A percentile compares a stretch with the other conserved stretches of the same genome.
phyloP scores from a whole-genome alignment of 1,284 basidiomycete species.

The Tylopilus orsonianus region DNA sequence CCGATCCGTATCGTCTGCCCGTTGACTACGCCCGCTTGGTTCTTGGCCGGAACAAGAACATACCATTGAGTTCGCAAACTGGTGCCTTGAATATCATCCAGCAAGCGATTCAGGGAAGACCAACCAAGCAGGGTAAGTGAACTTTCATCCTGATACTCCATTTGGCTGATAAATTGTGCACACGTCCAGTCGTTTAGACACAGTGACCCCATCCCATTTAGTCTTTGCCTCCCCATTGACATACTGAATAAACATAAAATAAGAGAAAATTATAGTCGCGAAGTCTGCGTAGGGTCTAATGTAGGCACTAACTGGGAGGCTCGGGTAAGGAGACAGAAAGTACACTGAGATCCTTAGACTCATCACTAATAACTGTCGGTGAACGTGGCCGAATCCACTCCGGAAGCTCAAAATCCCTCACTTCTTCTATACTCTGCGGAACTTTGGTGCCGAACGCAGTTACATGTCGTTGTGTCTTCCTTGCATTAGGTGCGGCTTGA shows the following conservation, averaged over 20 bases:
- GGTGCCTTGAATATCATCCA: slow-evolving; percentile 35
- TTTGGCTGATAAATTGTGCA: background rate
- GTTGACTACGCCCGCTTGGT: slow-evolving; percentile 41
- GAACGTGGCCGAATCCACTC: slow-evolving; percentile 39
- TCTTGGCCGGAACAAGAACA: slow-evolving; percentile 44
- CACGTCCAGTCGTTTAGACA: slow-evolving; percentile 15
- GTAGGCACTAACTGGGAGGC: slow-evolving; percentile 12
- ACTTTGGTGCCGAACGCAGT: slow-evolving; percentile 58
- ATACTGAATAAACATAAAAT: slow-evolving; percentile 37
- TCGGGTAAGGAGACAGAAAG: slow-evolving; percentile 8
- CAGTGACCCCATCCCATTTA: background rate
- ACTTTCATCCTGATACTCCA: background rate
- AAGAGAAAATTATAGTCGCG: slow-evolving; percentile 19
- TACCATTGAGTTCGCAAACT: slow-evolving; percentile 37
- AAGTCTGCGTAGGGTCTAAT: slow-evolving; percentile 11
- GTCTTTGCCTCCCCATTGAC: background rate
- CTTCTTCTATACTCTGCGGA: slow-evolving; percentile 45
- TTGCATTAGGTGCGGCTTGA: slow-evolving; percentile 41
- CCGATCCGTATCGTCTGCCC: slow-evolving; percentile 29
- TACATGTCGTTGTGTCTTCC: slow-evolving; percentile 53
- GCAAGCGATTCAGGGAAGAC: slow-evolving; percentile 14
- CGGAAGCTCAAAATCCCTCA: slow-evolving; percentile 50
- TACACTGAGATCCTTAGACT: slow-evolving; percentile 3
- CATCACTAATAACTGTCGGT: slow-evolving; percentile 18
- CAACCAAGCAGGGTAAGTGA: slow-evolving; percentile 14